Base-by-base conservation (phyloP, 2,329 filamentous ascomycete species). In the Taxawa tesnikishii region DNA sequence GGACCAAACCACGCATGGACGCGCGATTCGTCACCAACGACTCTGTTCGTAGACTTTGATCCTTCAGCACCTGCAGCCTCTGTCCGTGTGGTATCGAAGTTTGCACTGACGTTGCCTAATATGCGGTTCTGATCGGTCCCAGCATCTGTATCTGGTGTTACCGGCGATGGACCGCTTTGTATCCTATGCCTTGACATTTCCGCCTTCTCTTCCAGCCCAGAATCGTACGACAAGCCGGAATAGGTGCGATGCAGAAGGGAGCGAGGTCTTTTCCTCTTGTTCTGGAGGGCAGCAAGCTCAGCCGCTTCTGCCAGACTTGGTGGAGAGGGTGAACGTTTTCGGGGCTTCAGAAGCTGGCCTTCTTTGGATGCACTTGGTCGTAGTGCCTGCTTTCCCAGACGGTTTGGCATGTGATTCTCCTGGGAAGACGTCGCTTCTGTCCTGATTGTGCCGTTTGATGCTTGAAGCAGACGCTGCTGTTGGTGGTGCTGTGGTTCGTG, bases 231-330 rank as follows among this genome's bases (percentile, higher is more conserved):
- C 11, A 33, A 24, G 12, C 30, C 31, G 18, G 34, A 48, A 24
- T 42, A 39, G 2, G 48, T 49, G 10, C 45, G 37, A 29, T 51
- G 45, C 21, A 54, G 40, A 11, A 43, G 40, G 11, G 50, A 50
- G 13, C 65, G 60, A 32, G 63, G 63, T 46, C 65, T 63, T 41
- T 68, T 66, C 33, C 58, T 59, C 40, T 65, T 63, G 29, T 67
- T 62, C 31, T 67, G 58, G 32, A 66, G 43, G 39, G 59, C 60
- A 25, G 56, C 62, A 34, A 60, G 54, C 50, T 67, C 65, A 28
- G 60, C 65, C 33, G 64, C 63, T 46, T 74, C 70, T 19, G 62
- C 58, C 37, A 71, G 63, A 6, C 69, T 68, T 12, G 67, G 60
- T n/a, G 38, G 38, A 12, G 31, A 28, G 15, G 32, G 28, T 6